Evolutionary conservation across 202 grass and related monocot species (phyloP).

Genomic region (Saccharum hybrid): DNA sequence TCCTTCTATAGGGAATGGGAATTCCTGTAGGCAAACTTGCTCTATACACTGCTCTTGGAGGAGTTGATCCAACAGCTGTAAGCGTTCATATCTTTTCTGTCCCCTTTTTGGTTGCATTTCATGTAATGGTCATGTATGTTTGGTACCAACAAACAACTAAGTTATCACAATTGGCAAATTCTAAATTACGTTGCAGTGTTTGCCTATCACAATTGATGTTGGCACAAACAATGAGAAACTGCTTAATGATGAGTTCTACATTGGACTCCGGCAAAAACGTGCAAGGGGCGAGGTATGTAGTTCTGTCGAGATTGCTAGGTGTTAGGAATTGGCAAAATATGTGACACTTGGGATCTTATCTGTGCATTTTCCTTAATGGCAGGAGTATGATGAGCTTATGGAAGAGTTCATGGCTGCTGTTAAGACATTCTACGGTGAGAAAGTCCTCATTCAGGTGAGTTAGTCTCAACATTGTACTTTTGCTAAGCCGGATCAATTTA

Average conservation of each 20-base stretch:
- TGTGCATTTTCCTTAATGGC: slow-evolving; percentile 32
- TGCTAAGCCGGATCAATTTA: slow-evolving; percentile 28
- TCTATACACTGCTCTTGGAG: slow-evolving; percentile 96
- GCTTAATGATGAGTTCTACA: slow-evolving; percentile 95
- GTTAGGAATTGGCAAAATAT: slow-evolving; percentile 32
- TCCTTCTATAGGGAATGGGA: slow-evolving; percentile 88
- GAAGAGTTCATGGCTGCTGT: slow-evolving; percentile 93
- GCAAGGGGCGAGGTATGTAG: slow-evolving; percentile 82
- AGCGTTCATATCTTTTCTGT: slow-evolving; percentile 31
- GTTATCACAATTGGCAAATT: slow-evolving; percentile 8
- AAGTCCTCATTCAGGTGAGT: slow-evolving; percentile 92
- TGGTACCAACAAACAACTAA: slow-evolving; percentile 22
- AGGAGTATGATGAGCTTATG: slow-evolving; percentile 93
- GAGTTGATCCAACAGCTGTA: slow-evolving; percentile 90
- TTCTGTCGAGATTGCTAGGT: slow-evolving; percentile 17
- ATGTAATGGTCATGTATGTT: slow-evolving; percentile 6
- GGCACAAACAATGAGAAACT: slow-evolving; percentile 92
- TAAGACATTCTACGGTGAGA: slow-evolving; percentile 92
- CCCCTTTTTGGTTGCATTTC: background rate
- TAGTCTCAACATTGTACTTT: slow-evolving; percentile 34
- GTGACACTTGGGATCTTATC: slow-evolving; percentile 28
- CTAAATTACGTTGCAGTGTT: slow-evolving; percentile 64
- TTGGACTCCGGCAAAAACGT: slow-evolving; percentile 86
- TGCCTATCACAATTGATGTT: slow-evolving; percentile 97
- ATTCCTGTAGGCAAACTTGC: slow-evolving; percentile 99